Evolutionary conservation across 495 filamentous ascomycete genomes (phyloP), one percentile per base, ranked within the genome.

Genomic region (Halenospora varia): DNA sequence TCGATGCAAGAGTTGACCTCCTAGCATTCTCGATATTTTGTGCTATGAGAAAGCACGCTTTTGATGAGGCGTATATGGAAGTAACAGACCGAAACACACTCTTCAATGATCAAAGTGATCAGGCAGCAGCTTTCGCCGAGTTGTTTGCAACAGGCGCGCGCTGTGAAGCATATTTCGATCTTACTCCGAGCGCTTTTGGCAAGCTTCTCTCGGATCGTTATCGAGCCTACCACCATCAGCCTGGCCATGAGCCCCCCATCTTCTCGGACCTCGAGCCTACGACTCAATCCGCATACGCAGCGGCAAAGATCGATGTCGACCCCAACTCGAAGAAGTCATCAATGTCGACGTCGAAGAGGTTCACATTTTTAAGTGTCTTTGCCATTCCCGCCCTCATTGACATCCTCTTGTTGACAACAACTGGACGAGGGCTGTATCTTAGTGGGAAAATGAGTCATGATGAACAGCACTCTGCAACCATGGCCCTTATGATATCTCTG

Each of bases 21-120:
- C 60, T 83, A 44, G 71, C 75, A 0, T 71, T 85, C 19, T 71
- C 77, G 2, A 53, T 85, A 26, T 84, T 85, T 57, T 83, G 77
- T 52, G 75, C 81, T 6, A 76, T 78, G 10, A 68, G 80, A 25
- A 82, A 79, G 51, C 69, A 71, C 22, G 81, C 80, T 2, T 73
- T 84, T 45, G 80, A 84, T 58, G 82, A 85, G 57, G 80, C 83
- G 8, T 85, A 83, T 58, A 66, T 77, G 11, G 82, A 84, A 60
- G 77, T 84, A 0, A 77, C 76, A 4, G 82, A 85, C 61, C 75
- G 82, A 6, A 84, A 84, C 57, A 80, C 81, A 1, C 66, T 83
- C 4, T 80, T 80, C 62, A 83, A 83, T 65, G 64, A 70, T 23
- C 76, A 78, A 44, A 63, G 76, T 2, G 82, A 85, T 57, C 82